These are phyloP conservation scores for Mycena latifolia DNA, from an alignment of 768 basidiomycete genomes.

Conservation along the genomic window DNA sequence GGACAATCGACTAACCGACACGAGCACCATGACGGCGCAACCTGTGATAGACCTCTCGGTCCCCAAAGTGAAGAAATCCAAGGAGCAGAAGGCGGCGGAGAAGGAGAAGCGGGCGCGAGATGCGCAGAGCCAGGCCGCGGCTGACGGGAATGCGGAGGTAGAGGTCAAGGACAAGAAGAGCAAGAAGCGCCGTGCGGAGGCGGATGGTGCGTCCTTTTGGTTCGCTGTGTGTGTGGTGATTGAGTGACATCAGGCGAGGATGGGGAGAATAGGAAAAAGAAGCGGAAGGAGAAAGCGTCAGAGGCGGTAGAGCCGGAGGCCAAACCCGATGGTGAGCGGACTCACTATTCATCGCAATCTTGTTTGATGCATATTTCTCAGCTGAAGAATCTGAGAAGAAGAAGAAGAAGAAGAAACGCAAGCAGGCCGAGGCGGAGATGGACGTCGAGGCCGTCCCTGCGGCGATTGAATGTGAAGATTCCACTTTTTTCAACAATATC, in stretches of 20 bases:
- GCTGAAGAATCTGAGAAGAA: conserved; percentile 29
- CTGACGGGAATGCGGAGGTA: conserved; percentile 27
- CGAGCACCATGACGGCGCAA: conserved; percentile 14
- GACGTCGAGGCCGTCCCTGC: conserved; percentile 47
- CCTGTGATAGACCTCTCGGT: not conserved
- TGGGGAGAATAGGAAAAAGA: conserved; percentile 41
- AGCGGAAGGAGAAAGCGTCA: conserved; percentile 35
- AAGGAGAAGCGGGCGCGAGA: conserved; percentile 44
- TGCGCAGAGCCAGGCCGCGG: not conserved
- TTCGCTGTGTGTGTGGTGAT: conserved; percentile 5
- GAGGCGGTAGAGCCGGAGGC: conserved; percentile 56
- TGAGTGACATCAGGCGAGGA: conserved; percentile 31
- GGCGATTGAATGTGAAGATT: conserved; percentile 43
- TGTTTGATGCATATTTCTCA: conserved; percentile 1
- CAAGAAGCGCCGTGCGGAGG: conserved; percentile 31
- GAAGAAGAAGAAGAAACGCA: conserved; percentile 41
- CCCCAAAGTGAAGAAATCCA: conserved; percentile 35
- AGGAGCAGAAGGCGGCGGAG: conserved; percentile 40
- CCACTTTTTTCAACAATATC: conserved; percentile 1
- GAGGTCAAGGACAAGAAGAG: conserved; percentile 24
- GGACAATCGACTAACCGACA: not conserved
- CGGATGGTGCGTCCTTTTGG: conserved; percentile 37
- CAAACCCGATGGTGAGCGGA: conserved; percentile 52
- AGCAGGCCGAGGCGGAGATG: conserved; percentile 55
- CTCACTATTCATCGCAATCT: not conserved